These are phyloP conservation scores for Desmodesmus armatus DNA, from an alignment of 139 green algal species.

Conservation along the genomic window DNA sequence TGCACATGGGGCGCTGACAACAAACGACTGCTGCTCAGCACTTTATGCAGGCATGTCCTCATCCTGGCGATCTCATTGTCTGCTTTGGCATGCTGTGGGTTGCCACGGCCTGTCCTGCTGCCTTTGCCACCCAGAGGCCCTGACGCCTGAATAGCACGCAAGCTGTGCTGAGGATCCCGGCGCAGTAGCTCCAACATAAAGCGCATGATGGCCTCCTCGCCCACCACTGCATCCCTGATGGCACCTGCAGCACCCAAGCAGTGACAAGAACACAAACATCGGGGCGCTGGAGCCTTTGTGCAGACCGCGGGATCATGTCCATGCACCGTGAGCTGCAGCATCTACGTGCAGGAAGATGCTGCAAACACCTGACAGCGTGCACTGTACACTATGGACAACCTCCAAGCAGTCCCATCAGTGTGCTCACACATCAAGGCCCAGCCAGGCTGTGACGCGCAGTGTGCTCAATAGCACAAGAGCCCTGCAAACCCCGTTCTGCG, in stretches of 20 bases:
- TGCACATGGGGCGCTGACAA: background rate
- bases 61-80: background rate
- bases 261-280: too few relatives aligned
- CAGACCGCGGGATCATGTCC: too few relatives aligned
- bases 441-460: too few relatives aligned
- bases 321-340: too few relatives aligned
- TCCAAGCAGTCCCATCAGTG: too few relatives aligned
- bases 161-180: background rate
- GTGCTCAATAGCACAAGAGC: too few relatives aligned
- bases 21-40: background rate
- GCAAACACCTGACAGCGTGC: too few relatives aligned
- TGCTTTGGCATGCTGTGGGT: background rate
- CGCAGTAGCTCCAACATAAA: background rate
- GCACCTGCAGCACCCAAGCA: background rate
- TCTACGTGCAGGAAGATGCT: too few relatives aligned
- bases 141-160: background rate
- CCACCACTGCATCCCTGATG: constrained; percentile 28
- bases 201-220: constrained; percentile 35
- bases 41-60: background rate
- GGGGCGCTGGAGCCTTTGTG: too few relatives aligned
- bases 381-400: too few relatives aligned
- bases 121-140: background rate
- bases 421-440: too few relatives aligned
- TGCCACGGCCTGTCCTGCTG: background rate
- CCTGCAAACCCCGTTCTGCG: too few relatives aligned